Conservation (phyloP, 257 asterid species). For the Gentiana dahurica region DNA sequence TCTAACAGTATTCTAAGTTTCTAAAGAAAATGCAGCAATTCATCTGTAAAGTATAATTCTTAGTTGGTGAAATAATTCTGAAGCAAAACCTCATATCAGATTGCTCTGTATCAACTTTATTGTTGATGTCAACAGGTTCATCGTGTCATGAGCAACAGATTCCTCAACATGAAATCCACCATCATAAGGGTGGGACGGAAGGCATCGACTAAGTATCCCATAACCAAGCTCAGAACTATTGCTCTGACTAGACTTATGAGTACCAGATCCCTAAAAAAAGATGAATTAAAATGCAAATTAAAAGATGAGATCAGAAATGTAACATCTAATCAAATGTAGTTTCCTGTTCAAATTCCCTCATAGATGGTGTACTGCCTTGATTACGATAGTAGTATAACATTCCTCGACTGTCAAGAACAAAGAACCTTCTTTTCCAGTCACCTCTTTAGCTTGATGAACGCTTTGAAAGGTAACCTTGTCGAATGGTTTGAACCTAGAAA, state of each 20-base stretch:
- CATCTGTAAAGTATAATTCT: slow-evolving; percentile 97
- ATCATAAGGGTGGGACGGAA: slow-evolving; percentile 92
- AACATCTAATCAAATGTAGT: not conserved
- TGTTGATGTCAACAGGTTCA: slow-evolving; percentile 91
- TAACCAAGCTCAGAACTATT: slow-evolving; percentile 98
- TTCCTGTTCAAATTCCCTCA: slow-evolving; percentile 11
- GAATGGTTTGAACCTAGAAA: slow-evolving; percentile 92
- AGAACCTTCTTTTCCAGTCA: slow-evolving; percentile 99
- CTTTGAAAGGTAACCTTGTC: slow-evolving; percentile 98
- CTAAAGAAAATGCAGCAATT: slow-evolving; percentile 8
- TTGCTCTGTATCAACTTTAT: slow-evolving; percentile 97
- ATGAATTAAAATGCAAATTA: slow-evolving; percentile 4
- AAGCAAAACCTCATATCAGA: slow-evolving; percentile 98
- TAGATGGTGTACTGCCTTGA: slow-evolving; percentile 93
- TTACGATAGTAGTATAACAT: slow-evolving; percentile 98
- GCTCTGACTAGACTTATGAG: slow-evolving; percentile 85
- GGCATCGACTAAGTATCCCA: slow-evolving; percentile 94
- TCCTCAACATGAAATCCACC: slow-evolving; percentile 99
- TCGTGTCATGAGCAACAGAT: slow-evolving; percentile 99
- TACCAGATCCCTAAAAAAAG: slow-evolving; percentile 58
- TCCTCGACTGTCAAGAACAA: slow-evolving; percentile 99
- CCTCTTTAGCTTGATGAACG: slow-evolving; percentile 95
- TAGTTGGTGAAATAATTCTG: slow-evolving; percentile 95
- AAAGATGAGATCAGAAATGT: slow-evolving; percentile 3
- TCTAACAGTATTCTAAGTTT: not conserved